Conservation (phyloP, 148 eudicot species). For the Limonium bicolor region DNA sequence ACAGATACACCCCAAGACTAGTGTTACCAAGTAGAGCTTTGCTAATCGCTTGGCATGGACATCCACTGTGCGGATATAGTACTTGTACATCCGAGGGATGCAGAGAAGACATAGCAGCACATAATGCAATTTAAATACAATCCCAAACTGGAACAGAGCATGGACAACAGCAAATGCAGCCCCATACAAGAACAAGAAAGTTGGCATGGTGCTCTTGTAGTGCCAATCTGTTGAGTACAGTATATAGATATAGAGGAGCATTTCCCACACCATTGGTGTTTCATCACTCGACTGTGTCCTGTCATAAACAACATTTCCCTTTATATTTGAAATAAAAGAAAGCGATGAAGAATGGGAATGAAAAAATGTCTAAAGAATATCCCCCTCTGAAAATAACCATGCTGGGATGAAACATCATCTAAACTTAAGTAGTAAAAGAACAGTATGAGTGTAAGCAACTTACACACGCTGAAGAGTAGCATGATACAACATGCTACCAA, state of each 20-base stretch:
- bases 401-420: no score
- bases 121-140: constrained; percentile 61
- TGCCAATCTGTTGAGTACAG: constrained; percentile 98
- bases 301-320: constrained; percentile 13
- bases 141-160: constrained; percentile 41
- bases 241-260: constrained; percentile 86
- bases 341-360: no score
- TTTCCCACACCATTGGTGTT: constrained; percentile 97
- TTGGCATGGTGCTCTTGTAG: constrained; percentile 89
- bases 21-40: constrained; percentile 40
- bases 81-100: constrained; percentile 94
- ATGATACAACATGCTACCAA: constrained; percentile 75
- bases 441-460: constrained; percentile 17
- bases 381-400: no score
- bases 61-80: constrained; percentile 57
- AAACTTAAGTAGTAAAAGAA: no score
- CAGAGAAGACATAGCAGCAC: constrained; percentile 75
- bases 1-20: constrained; percentile 41
- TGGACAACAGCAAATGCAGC: constrained; percentile 66
- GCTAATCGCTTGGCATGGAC: constrained; percentile 58
- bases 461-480: constrained; percentile 67
- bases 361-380: no score
- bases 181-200: constrained; percentile 72
- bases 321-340: no score
- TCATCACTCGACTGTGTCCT: constrained; percentile 93